Conservation (phyloP, 2,329 filamentous ascomycete genomes). For the Coniochaeta hoffmannii region DNA sequence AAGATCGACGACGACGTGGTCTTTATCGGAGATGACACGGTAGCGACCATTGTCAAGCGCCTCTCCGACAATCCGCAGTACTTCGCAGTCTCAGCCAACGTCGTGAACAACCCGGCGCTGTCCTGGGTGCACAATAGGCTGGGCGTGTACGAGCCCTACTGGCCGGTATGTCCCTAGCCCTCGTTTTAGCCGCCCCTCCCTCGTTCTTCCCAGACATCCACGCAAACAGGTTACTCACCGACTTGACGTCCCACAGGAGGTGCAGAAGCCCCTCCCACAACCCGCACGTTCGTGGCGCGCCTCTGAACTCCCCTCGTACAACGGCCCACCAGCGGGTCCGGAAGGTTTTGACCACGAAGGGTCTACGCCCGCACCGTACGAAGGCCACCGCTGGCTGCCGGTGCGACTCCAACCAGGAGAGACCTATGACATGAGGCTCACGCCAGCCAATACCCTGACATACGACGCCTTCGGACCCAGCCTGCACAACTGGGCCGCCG, state of each 20-base stretch:
- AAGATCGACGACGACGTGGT: conserved; percentile 37
- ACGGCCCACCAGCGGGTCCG: conserved; percentile 15
- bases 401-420: conserved; percentile 25
- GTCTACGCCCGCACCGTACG: conserved; percentile 26
- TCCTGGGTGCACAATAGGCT: conserved; percentile 47
- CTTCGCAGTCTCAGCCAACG: conserved; percentile 45
- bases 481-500: conserved; percentile 42
- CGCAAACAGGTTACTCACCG: neutral
- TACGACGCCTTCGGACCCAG: conserved; percentile 37
- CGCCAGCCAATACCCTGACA: conserved; percentile 39
- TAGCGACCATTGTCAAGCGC: conserved; percentile 45
- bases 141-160: conserved; percentile 43
- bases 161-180: conserved; percentile 37
- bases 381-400: conserved; percentile 44
- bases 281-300: conserved; percentile 29
- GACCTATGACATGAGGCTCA: conserved; percentile 31
- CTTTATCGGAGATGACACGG: conserved; percentile 30
- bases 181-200: no score
- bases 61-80: conserved; percentile 42
- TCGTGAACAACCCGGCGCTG: conserved; percentile 48
- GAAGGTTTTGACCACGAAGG: conserved; percentile 20
- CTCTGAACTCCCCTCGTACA: conserved; percentile 28
- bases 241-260: conserved; percentile 15
- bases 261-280: conserved; percentile 15
- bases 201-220: neutral